phyloP scores from a whole-genome alignment of 257 asterid genomes.

The Petunia axillaris region DNA sequence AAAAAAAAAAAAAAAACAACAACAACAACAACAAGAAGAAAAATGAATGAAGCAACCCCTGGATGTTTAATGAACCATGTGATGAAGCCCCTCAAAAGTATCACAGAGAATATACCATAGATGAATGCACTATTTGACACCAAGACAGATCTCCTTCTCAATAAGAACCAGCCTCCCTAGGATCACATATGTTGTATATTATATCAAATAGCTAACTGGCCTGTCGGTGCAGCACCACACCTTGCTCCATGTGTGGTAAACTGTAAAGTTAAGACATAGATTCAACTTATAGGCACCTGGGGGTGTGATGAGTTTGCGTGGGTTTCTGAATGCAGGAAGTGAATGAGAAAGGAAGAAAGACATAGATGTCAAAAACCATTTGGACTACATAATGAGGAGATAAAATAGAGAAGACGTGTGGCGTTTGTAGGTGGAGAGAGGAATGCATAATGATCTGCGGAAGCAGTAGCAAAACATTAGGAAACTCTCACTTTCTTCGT shows the following conservation, averaged over 20 bases:
- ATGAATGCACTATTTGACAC: too few relatives aligned
- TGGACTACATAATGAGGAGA: background rate
- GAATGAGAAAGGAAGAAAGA: background rate
- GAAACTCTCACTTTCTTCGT: background rate
- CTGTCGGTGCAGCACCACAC: background rate
- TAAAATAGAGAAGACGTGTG: background rate
- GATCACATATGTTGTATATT: background rate
- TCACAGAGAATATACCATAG: too few relatives aligned
- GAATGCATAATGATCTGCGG: background rate
- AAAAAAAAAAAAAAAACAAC: too few relatives aligned
- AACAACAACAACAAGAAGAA: background rate
- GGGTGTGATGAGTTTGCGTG: background rate
- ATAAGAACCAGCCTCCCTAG: background rate
- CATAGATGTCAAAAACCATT: constrained; percentile 14
- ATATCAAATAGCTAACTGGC: background rate
- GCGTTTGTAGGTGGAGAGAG: background rate
- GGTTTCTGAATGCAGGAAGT: background rate
- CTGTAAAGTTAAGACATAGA: background rate
- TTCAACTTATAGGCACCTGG: background rate
- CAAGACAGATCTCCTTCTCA: background rate
- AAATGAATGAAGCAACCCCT: background rate
- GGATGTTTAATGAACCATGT: background rate
- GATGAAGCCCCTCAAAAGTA: background rate
- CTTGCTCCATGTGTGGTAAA: constrained; percentile 1
- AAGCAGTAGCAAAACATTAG: background rate